Percentiles rank a stretch among this genome's conserved stretches.
Conservation (phyloP, 257 asterid genomes). For the Solanum medicagineum region DNA sequence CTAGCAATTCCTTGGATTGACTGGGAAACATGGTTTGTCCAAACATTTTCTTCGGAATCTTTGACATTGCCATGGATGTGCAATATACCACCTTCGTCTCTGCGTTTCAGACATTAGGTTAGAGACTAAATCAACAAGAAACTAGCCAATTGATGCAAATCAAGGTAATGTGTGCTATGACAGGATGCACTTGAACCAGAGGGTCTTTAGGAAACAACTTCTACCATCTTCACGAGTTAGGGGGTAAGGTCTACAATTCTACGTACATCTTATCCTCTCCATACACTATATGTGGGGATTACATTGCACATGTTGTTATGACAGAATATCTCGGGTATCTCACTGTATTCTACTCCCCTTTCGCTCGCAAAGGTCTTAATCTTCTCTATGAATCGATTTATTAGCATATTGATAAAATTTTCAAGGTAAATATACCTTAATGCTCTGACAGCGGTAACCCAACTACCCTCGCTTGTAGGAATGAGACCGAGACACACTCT, state of each 20-base stretch:
- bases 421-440: conserved; percentile 34
- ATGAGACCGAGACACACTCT: conserved; percentile 91
- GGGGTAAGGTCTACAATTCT: neutral
- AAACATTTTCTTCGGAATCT: conserved; percentile 58
- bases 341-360: neutral
- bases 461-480: conserved; percentile 89
- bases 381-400: neutral
- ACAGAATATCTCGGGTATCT: neutral
- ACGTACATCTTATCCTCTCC: neutral
- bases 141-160: neutral
- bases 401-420: neutral
- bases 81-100: conserved; percentile 65
- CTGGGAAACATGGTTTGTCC: conserved; percentile 42
- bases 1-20: conserved; percentile 48
- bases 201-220: neutral
- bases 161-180: neutral
- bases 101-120: conserved; percentile 13
- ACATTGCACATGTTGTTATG: neutral
- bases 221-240: neutral
- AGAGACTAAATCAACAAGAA: neutral
- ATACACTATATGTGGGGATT: neutral
- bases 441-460: conserved; percentile 82
- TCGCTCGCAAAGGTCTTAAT: neutral
- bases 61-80: conserved; percentile 86
- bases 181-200: neutral